phyloP scores from a whole-genome alignment of 257 asterid species.

The Verbena officinalis region DNA sequence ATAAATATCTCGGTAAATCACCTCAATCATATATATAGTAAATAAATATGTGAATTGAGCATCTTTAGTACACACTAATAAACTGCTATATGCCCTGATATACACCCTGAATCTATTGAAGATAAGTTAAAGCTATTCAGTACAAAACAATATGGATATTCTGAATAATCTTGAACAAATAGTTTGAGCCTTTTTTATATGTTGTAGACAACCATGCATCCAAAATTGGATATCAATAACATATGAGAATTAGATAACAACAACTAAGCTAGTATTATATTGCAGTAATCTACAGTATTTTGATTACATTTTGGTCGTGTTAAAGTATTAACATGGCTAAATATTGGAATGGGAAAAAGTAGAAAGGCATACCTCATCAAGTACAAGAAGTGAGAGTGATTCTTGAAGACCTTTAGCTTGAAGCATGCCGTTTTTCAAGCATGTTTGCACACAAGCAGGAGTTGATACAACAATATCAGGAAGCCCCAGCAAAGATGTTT shows the following conservation, averaged over 20 bases:
- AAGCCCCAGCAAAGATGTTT: constrained; percentile 72
- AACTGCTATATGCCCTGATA: neutral
- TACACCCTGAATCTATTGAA: constrained; percentile 2
- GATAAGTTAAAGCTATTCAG: neutral
- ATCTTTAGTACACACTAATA: neutral
- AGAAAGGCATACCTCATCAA: constrained; percentile 75
- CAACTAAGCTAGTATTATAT: neutral
- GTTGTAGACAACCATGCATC: neutral
- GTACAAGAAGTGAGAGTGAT: constrained; percentile 82
- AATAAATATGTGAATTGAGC: neutral
- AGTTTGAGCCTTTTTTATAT: neutral
- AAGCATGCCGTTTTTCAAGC: constrained; percentile 61
- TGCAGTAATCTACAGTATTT: too few relatives aligned
- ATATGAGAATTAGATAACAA: neutral
- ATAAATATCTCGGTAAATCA: constrained; percentile 22
- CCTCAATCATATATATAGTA: neutral
- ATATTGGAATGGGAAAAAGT: constrained; percentile 7
- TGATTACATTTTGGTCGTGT: too few relatives aligned
- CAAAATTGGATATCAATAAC: neutral
- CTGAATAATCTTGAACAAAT: neutral
- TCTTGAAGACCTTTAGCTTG: constrained; percentile 71
- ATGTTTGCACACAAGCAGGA: constrained; percentile 80
- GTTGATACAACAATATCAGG: constrained; percentile 86
- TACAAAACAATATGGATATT: neutral
- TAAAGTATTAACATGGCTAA: neutral